Conservation (phyloP, 192 early-diverging fungal genomes). For the Mortierella antarctica region DNA sequence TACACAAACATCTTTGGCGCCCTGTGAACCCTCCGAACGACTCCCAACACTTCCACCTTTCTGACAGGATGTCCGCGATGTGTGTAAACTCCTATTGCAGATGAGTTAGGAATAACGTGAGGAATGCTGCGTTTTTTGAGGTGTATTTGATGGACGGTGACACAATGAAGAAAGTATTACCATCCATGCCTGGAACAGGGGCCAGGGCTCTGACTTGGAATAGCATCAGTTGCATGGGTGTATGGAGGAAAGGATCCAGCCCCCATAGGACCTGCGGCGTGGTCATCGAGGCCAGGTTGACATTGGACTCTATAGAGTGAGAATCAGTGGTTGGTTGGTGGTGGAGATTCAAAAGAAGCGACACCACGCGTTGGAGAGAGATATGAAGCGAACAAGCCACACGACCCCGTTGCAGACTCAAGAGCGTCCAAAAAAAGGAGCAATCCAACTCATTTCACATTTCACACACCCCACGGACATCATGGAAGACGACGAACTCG, state of each 20-base stretch:
- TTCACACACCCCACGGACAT: constrained; percentile 11
- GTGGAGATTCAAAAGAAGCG: background rate
- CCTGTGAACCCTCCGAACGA: constrained; percentile 22
- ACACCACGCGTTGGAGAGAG: background rate
- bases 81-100: constrained; percentile 22
- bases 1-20: constrained; percentile 15
- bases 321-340: background rate
- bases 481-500: constrained; percentile 85
- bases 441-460: background rate
- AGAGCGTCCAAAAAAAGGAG: constrained; percentile 5
- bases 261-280: constrained; percentile 40
- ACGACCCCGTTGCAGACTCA: background rate
- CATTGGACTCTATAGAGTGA: background rate
- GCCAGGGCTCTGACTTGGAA: constrained; percentile 28
- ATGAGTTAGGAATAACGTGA: background rate
- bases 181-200: constrained; percentile 22
- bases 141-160: background rate
- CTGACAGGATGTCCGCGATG: constrained; percentile 34
- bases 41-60: constrained; percentile 35
- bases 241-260: constrained; percentile 47
- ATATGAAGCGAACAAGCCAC: background rate
- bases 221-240: constrained; percentile 40
- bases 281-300: constrained; percentile 17
- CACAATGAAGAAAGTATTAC: background rate
- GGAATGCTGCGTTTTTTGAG: too few relatives aligned